phyloP scores from a whole-genome alignment of 1,139 yeast genomes.

The Saccharomyces hybrid region DNA sequence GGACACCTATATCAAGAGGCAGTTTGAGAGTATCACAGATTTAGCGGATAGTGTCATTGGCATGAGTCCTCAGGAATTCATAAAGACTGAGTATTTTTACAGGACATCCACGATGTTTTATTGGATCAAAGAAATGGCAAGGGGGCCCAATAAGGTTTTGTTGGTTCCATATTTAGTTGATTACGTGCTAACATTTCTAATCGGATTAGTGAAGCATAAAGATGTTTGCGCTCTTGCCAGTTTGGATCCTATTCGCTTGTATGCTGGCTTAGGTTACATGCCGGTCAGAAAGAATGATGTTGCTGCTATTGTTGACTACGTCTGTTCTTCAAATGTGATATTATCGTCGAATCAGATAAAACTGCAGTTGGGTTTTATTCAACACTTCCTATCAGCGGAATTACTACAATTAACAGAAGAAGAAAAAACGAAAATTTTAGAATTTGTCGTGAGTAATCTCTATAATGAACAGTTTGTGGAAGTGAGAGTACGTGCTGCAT shows the following conservation, averaged over 20 bases:
- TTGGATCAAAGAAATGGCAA: slow-evolving; percentile 27
- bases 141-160: slow-evolving; percentile 25
- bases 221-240: slow-evolving; percentile 77
- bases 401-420: slow-evolving; percentile 45
- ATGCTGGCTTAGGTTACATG: slow-evolving; percentile 52
- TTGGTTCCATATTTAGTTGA: slow-evolving; percentile 38
- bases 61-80: slow-evolving; percentile 30
- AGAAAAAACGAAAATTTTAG: slow-evolving; percentile 48
- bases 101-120: slow-evolving; percentile 31
- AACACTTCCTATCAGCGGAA: slow-evolving; percentile 68
- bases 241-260: slow-evolving; percentile 47
- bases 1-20: slow-evolving; percentile 29
- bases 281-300: slow-evolving; percentile 44
- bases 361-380: slow-evolving; percentile 62
- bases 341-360: slow-evolving; percentile 62
- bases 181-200: slow-evolving; percentile 62
- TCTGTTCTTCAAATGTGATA: slow-evolving; percentile 32
- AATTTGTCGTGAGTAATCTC: slow-evolving; percentile 46
- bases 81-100: slow-evolving; percentile 35
- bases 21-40: slow-evolving; percentile 37
- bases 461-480: slow-evolving; percentile 58
- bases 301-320: slow-evolving; percentile 42
- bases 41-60: background rate
- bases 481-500: slow-evolving; percentile 70
- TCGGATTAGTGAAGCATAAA: slow-evolving; percentile 59